These are phyloP conservation scores for Cicer pinnatifidum DNA, from an alignment of 306 rosid species.

Conservation along the genomic window DNA sequence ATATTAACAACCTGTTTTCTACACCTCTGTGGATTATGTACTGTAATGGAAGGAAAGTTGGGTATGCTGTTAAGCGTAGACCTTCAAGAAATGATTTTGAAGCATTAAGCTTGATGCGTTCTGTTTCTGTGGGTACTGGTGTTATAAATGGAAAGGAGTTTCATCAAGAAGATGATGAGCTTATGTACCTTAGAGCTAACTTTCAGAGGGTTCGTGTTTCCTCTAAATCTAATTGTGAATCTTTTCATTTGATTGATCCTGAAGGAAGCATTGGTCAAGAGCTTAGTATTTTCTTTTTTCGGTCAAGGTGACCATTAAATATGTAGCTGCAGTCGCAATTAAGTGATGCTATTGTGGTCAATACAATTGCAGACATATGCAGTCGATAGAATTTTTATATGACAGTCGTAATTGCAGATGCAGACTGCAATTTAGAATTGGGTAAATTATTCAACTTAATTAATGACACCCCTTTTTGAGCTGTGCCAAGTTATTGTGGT, in stretches of 20 bases:
- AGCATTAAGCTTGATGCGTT: conserved; percentile 57
- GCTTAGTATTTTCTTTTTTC: conserved; percentile 80
- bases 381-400: too few species aligned
- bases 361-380: too few species aligned
- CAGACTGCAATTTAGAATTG: too few species aligned
- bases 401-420: too few species aligned
- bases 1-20: conserved; percentile 50
- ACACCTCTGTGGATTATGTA: conserved; percentile 75
- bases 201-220: conserved; percentile 79
- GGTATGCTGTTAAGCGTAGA: conserved; percentile 63
- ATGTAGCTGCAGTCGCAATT: too few species aligned
- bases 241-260: conserved; percentile 89
- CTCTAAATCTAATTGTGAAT: conserved; percentile 57
- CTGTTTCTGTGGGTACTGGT: conserved; percentile 72
- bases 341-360: too few species aligned
- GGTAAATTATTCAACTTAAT: not conserved
- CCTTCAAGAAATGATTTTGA: conserved; percentile 58
- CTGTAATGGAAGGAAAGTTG: conserved; percentile 76
- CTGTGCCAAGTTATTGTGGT: conserved; percentile 21
- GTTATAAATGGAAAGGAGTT: conserved; percentile 46
- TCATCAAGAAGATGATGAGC: conserved; percentile 48
- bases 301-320: conserved; percentile 44
- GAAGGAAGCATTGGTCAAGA: conserved; percentile 76
- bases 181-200: conserved; percentile 78
- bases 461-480: conserved; percentile 36